A percentile compares a stretch with the other conserved stretches of the same genome.
Evolutionary conservation across 768 basidiomycete genomes (phyloP).

Genomic region (Leucocoprinus sp.): DNA sequence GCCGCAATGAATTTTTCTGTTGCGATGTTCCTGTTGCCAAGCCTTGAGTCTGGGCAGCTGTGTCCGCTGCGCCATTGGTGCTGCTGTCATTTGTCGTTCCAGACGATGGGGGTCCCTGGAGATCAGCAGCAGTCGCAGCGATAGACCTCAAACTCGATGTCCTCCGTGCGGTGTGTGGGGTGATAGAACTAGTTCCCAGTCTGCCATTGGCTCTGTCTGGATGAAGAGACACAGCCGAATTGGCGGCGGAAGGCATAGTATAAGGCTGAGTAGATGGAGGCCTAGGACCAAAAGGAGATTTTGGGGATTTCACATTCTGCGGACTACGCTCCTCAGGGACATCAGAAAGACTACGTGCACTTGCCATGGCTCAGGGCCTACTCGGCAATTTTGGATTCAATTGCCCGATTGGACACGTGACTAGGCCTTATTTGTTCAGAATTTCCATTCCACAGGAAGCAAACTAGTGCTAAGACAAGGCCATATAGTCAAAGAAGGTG

Average conservation of each 20-base stretch:
- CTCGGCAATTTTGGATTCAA: neutral
- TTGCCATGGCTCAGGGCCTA: conserved; percentile 1
- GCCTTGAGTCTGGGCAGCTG: neutral
- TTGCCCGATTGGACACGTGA: neutral
- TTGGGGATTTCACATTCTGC: conserved; percentile 3
- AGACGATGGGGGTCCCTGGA: neutral
- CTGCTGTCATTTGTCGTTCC: neutral
- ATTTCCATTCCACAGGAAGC: too few species aligned
- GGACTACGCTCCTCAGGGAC: conserved; percentile 25
- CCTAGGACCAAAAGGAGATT: neutral
- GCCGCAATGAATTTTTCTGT: neutral
- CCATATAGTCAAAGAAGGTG: too few species aligned
- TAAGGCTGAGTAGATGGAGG: conserved; percentile 6
- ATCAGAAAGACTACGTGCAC: conserved; percentile 19
- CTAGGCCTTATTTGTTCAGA: too few species aligned
- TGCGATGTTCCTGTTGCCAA: neutral
- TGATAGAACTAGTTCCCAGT: neutral
- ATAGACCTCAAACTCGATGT: neutral
- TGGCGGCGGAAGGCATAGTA: conserved; percentile 2
- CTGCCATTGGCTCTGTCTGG: neutral
- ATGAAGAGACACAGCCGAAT: neutral
- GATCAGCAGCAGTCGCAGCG: neutral
- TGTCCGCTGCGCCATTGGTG: neutral
- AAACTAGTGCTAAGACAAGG: too few species aligned
- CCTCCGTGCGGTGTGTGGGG: neutral